Evolutionary conservation across 2,329 filamentous ascomycete genomes (phyloP).

Genomic region (Fusarium algeriense): DNA sequence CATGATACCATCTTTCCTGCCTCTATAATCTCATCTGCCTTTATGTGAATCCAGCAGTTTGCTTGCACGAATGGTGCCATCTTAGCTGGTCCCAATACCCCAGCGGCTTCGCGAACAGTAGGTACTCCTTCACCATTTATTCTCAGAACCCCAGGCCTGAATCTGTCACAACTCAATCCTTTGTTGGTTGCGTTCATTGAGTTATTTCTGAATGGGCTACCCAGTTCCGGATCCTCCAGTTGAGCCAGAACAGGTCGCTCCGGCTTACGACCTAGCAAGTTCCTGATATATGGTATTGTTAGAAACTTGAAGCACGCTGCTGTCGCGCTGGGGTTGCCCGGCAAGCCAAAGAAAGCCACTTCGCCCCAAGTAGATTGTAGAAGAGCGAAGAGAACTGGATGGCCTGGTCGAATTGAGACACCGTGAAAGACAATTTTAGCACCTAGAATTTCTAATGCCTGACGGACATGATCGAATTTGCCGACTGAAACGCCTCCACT

Average conservation of each 20-base stretch:
- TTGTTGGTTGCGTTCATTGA: background rate
- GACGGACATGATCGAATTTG: background rate
- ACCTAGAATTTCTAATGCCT: background rate
- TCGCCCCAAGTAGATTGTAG: accelerated
- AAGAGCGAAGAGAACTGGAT: background rate
- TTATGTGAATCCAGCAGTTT: conserved; percentile 6
- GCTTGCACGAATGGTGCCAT: background rate
- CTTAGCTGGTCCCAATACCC: background rate
- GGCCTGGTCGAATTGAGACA: background rate
- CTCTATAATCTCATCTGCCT: background rate
- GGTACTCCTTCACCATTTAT: accelerated
- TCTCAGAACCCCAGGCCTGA: background rate
- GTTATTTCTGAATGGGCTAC: background rate
- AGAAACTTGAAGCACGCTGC: background rate
- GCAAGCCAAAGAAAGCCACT: background rate
- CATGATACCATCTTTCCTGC: background rate
- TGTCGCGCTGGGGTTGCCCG: background rate
- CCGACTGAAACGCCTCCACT: background rate
- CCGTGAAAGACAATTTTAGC: background rate
- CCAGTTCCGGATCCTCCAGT: background rate
- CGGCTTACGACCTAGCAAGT: accelerated
- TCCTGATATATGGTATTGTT: background rate
- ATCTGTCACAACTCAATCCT: background rate
- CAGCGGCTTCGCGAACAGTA: background rate
- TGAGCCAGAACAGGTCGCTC: background rate